Percentiles rank a stretch among this genome's conserved stretches.
phyloP scores from a whole-genome alignment of 2,329 filamentous ascomycete genomes.

The Balansia obtecta region DNA sequence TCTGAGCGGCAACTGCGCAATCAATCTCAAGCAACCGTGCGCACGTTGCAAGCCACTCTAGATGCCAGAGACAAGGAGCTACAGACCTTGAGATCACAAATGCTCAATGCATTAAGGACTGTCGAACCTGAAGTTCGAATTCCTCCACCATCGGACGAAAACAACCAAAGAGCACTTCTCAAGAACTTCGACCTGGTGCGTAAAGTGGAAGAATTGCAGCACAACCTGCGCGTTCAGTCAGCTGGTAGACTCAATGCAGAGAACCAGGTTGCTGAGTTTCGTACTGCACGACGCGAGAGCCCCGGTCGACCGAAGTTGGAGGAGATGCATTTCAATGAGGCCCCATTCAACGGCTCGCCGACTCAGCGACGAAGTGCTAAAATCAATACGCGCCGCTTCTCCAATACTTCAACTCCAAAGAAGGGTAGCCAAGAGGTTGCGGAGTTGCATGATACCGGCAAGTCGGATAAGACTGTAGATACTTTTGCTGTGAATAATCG shows the following conservation, averaged over 20 bases:
- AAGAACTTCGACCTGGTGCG: constrained; percentile 74
- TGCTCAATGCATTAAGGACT: constrained; percentile 72
- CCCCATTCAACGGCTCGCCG: constrained; percentile 61
- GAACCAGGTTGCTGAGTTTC: constrained; percentile 65
- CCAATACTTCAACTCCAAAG: constrained; percentile 66
- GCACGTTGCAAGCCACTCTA: constrained; percentile 66
- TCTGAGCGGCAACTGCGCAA: constrained; percentile 75
- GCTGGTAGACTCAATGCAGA: constrained; percentile 76
- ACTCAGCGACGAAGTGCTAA: constrained; percentile 51
- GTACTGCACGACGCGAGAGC: constrained; percentile 60
- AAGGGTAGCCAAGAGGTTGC: constrained; percentile 53
- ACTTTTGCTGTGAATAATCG: constrained; percentile 73
- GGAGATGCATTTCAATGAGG: constrained; percentile 77
- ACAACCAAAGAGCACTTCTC: constrained; percentile 53
- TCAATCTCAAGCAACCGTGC: constrained; percentile 76
- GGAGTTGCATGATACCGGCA: constrained; percentile 57
- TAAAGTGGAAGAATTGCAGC: constrained; percentile 79
- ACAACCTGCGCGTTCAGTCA: constrained; percentile 71
- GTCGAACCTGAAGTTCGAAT: constrained; percentile 66
- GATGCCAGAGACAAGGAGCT: constrained; percentile 74
- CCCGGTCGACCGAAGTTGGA: constrained; percentile 66
- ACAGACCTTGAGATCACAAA: constrained; percentile 64
- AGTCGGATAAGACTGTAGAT: constrained; percentile 74
- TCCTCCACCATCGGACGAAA: constrained; percentile 45
- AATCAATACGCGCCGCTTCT: constrained; percentile 45